phyloP scores from a whole-genome alignment of 139 green algal genomes.

The Mesostigma viride region DNA sequence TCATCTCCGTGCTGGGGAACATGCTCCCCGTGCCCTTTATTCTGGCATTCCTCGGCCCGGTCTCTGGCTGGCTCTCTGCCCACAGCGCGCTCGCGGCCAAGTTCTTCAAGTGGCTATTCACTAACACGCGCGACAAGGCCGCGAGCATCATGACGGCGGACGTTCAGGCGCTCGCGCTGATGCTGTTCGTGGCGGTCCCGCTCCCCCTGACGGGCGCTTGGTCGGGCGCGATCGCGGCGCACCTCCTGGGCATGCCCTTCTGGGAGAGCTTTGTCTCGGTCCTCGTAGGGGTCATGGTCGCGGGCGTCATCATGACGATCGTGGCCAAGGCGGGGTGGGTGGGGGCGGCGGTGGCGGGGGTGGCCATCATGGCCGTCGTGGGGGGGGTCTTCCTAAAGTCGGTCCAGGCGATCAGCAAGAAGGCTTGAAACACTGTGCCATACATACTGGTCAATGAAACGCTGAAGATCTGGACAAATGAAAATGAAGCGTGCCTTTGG shows the following conservation, averaged over 20 bases:
- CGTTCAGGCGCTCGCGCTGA: constrained; percentile 27
- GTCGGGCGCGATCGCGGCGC: constrained; percentile 26
- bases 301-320: constrained; percentile 31
- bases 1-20: constrained; percentile 14
- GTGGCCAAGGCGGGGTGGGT: constrained; percentile 6
- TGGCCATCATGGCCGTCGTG: constrained; percentile 3
- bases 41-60: constrained; percentile 17
- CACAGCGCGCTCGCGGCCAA: neutral
- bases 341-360: constrained; percentile 16
- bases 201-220: constrained; percentile 30
- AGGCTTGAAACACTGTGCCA: no score
- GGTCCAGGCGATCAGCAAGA: no score
- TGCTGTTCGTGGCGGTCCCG: constrained; percentile 32
- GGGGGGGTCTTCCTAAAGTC: neutral
- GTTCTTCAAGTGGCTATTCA: constrained; percentile 18
- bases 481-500: no score
- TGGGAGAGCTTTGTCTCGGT: constrained; percentile 19
- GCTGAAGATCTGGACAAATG: no score
- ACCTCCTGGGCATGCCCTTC: constrained; percentile 30
- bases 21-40: constrained; percentile 33
- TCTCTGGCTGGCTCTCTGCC: constrained; percentile 3
- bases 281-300: constrained; percentile 21
- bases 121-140: constrained; percentile 20
- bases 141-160: constrained; percentile 14
- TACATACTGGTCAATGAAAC: no score